Base-by-base conservation (phyloP, 2,329 filamentous ascomycete genomes). In the Cordyceps javanica region DNA sequence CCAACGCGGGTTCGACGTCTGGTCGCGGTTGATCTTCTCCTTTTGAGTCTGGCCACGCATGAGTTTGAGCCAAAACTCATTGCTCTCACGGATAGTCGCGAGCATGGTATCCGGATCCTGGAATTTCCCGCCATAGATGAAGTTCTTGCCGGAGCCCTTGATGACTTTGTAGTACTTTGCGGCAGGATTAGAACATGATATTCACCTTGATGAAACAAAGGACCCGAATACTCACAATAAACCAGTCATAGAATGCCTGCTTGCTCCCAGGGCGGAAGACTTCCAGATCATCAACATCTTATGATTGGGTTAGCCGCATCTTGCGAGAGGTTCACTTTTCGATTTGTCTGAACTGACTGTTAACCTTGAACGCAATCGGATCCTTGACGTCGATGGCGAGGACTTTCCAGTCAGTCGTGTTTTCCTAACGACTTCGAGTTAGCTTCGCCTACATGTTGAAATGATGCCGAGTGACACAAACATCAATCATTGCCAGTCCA, bases 361-460 rank as follows among this genome's bases (percentile, higher is more conserved):
- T 62, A 3, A 75, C 65, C 0, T 68, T 46, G 1, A 62, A 55
- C 3, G 73, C 69, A n/a, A 75, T 63, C 1, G 73, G 70, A 28
- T 75, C 73, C 1, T 69, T 68, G 19, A 72, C 60, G 25, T 75
- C 73, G 19, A 75, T 70, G 7, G 58, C 68, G 32, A 75, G 67
- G 45, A 74, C 65, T 49, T 75, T 75, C 73, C 72, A 75, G 60
- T 75, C 73, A 16, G 71, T 72, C 14, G 69, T 69, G 59, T 63
- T 69, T 41, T 55, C 71, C 71, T 71, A 21, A 0, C 30, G 28
- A 0, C 21, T 41, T 32, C 45, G 13, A 14, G 39, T 62, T 16
- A 60, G 55, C 23, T 13, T 26, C n/a, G 62, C 0, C 2, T 0
- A 0, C 2, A 7, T 2, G 14, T 1, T 30, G 7, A 9, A 7